phyloP scores from a whole-genome alignment of 495 filamentous ascomycete genomes.

The Chlorociboria aeruginascens region DNA sequence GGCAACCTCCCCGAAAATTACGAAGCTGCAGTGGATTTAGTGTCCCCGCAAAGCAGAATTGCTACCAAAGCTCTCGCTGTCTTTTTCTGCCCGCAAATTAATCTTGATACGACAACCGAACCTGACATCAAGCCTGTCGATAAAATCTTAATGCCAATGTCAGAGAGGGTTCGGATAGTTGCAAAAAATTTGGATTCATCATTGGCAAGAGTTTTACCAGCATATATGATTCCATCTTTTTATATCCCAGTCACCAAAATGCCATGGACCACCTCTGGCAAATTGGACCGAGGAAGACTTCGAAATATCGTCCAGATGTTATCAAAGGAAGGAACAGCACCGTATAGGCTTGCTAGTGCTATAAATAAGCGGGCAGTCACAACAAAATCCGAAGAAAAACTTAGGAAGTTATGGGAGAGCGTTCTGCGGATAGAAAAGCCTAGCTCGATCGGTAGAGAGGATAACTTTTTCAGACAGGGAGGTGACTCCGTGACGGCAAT shows the following conservation, averaged over 20 bases:
- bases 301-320: not conserved
- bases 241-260: conserved; percentile 11
- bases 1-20: not conserved
- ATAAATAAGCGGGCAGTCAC: not conserved
- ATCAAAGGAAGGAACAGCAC: not conserved
- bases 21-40: not conserved
- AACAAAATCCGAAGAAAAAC: not conserved
- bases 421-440: not conserved
- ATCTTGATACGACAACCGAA: too few relatives aligned
- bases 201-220: conserved; percentile 8
- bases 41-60: too few relatives aligned
- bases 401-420: not conserved
- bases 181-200: not conserved
- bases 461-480: conserved; percentile 51
- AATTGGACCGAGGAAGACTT: conserved; percentile 2
- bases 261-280: conserved; percentile 1
- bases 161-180: not conserved
- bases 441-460: conserved; percentile 32
- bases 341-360: not conserved
- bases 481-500: conserved; percentile 61
- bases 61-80: too few relatives aligned
- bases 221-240: conserved; percentile 19
- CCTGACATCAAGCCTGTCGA: too few relatives aligned
- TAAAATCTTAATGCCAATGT: too few relatives aligned
- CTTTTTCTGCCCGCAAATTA: too few relatives aligned